Evolutionary conservation across 495 filamentous ascomycete genomes (phyloP), one percentile per base, ranked within the genome.

Genomic region (Pyrenula massariospora): DNA sequence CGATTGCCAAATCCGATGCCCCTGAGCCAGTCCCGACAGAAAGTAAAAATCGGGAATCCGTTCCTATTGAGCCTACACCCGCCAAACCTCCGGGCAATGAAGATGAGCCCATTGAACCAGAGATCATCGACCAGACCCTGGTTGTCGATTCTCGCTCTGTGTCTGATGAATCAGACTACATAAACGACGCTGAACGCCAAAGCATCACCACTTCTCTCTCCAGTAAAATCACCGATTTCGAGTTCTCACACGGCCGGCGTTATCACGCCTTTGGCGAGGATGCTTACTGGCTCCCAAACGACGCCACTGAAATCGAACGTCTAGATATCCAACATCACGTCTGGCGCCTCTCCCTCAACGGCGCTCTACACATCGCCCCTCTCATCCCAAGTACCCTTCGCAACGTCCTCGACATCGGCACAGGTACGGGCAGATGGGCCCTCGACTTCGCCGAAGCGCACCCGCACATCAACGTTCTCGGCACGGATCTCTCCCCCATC

Each of bases 251-350:
- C 57, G 83, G 83, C 24, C 68, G 82, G 24, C 71, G 83, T 52
- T 86, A 86, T 63, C 82, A 85, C 59, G 68, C 68, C 50, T 85
- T 82, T 58, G 68, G 79, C 49, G 76, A 82, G 56, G 82, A 83
- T 42, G 62, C 68, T 22, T 85, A 84, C 57, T 72, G 77, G 55
- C 77, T 85, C 56, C 84, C 83, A 0, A 84, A 85, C 54, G 82
- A 84, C 55, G 79, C 31, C 31, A 15, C 55, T 53, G 63, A 66
- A 50, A 56, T 63, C 12, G 61, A 62, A 24, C 62, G 63, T 23
- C 56, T 66, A 20, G 73, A 80, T 42, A 60, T 74, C n/a, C 77
- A 82, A 59, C 71, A 79, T 55, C 70, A 74, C 48, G 67, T 81
- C 49, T 60, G 76, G 54, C 73, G 70, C 36, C 59, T 73, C 48